Conservation (phyloP, 345 rosid genomes). For the Hypericum perforatum region DNA sequence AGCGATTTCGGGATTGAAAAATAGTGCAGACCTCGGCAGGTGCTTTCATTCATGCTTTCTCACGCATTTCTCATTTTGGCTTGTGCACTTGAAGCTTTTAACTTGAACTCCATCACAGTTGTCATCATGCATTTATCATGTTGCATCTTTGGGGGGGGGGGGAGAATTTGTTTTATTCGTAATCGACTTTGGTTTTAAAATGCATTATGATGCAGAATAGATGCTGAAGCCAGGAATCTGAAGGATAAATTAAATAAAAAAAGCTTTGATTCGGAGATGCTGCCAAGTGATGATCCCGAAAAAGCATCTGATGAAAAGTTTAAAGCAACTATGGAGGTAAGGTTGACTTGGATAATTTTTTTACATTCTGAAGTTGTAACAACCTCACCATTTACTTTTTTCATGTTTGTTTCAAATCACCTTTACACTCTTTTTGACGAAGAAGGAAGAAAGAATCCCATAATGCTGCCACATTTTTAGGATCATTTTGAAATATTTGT, state of each 20-base stretch:
- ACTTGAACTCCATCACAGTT: not conserved
- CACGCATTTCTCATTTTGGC: not conserved
- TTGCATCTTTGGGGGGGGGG: slow-evolving; percentile 2
- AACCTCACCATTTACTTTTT: too few species aligned
- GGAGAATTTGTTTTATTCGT: slow-evolving; percentile 1
- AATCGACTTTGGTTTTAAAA: slow-evolving; percentile 9
- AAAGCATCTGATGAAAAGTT: slow-evolving; percentile 36
- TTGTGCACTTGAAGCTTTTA: slow-evolving; percentile 3
- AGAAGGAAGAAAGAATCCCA: too few species aligned
- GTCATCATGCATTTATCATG: not conserved
- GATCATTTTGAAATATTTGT: too few species aligned
- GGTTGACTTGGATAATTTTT: slow-evolving; percentile 2
- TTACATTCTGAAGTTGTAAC: too few species aligned
- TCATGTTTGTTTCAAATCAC: too few species aligned
- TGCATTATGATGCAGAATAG: slow-evolving; percentile 51
- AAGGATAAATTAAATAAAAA: slow-evolving; percentile 55
- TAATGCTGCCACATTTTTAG: too few species aligned
- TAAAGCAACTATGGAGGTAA: slow-evolving; percentile 54
- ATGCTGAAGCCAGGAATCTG: slow-evolving; percentile 59
- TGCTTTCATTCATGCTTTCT: slow-evolving; percentile 15
- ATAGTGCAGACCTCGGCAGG: slow-evolving; percentile 69
- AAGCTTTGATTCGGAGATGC: slow-evolving; percentile 22
- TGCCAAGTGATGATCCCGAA: slow-evolving; percentile 33
- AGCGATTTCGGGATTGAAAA: slow-evolving; percentile 80
- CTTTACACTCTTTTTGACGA: too few species aligned